Conservation (phyloP, 139 green algal species). For the Pycnococcus provasolii region DNA sequence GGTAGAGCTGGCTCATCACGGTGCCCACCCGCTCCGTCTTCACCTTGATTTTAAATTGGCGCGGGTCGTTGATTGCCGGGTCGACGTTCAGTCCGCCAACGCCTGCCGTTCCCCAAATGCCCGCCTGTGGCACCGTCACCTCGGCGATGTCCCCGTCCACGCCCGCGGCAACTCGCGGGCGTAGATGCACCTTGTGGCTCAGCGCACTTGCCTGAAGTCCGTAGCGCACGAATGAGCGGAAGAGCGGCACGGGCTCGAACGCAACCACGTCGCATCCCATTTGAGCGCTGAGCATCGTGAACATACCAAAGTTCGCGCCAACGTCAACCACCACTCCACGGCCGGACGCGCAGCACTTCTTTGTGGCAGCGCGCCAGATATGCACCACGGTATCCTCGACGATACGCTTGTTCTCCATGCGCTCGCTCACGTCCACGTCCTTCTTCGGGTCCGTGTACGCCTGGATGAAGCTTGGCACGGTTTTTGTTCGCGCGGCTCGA, state of each 20-base stretch:
- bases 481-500: background rate
- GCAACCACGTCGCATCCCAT: conserved; percentile 64
- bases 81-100: conserved; percentile 59
- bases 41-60: conserved; percentile 27
- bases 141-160: background rate
- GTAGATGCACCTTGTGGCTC: no score
- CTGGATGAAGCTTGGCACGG: conserved; percentile 33
- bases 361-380: conserved; percentile 36
- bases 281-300: conserved; percentile 44
- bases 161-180: conserved; percentile 32
- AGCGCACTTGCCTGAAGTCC: no score
- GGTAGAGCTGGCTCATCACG: background rate
- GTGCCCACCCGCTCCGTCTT: conserved; percentile 34
- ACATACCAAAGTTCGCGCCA: conserved; percentile 72
- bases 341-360: conserved; percentile 27
- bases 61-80: conserved; percentile 31
- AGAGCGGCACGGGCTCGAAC: conserved; percentile 66
- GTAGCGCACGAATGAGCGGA: conserved; percentile 50
- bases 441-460: conserved; percentile 45
- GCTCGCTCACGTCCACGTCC: conserved; percentile 49
- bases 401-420: conserved; percentile 29
- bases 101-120: conserved; percentile 57
- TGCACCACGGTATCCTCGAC: conserved; percentile 43
- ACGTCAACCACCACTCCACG: conserved; percentile 55
- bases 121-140: conserved; percentile 28